Evolutionary conservation across 345 rosid species (phyloP), one percentile per base, ranked within the genome.

Genomic region (Eucalyptus tenuipes): DNA sequence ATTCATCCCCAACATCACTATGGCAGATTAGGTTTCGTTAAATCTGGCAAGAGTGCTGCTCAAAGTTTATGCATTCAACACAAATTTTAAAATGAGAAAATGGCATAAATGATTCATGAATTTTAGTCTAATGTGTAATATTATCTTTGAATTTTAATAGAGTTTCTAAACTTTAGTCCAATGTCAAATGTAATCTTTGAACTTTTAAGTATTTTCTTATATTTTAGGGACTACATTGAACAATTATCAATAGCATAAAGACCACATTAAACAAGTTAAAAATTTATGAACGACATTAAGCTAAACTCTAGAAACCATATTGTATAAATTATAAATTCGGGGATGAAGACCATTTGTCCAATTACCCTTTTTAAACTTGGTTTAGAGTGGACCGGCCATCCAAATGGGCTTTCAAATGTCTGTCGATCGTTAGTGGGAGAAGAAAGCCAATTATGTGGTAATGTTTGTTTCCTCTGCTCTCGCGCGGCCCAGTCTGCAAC

Each of bases 201-300:
- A 61, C 18, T 61, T 61, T 61, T 13, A 61, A 61, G 29, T 14
- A 61, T 61, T 61, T 61, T 61, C 37, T 27, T 13, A 61, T 29
- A 29, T 4, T 29, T 14, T 61, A 61, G 17, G 8, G 16, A 61
- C 68, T 29, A 61, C 17, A 29, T 13, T 29, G 33, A 61, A 29
- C 33, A 55, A 22, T 9, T 27, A 61, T 29, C 68, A 61, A 29
- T 6, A 29, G 3, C 2, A 27, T 0, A 61, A 0, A 14, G 4
- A 29, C 33, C 31, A 61, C 1, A 0, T 29, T 13, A 13, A 29
- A 61, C 5, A 61, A 29, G 29, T 13, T 61, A 61, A 29, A 29
- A 61, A 13, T 61, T 8, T 61, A 61, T 0, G 4, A 29, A 13
- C 0, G 5, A 61, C 5, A 61, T 61, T 61, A 61, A 29, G n/a